Evolutionary conservation across 768 basidiomycete species (phyloP), one percentile per base, ranked within the genome.

Genomic region (Imleria badia): DNA sequence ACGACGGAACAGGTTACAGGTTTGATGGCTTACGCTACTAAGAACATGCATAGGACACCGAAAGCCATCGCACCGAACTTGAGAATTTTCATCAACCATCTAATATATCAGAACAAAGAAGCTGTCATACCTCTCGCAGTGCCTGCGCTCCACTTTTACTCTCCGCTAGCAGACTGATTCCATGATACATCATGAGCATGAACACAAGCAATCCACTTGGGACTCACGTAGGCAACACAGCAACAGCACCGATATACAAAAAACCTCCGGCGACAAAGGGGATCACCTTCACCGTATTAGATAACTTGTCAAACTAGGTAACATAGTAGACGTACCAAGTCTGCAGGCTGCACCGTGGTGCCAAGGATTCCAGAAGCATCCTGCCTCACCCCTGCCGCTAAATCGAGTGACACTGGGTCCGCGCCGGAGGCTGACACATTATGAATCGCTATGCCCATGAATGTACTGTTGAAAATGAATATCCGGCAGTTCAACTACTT

Each of bases 51-150:
- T 66, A 81, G 69, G 61, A 95, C 93, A 30, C 93, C 93, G 70
- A 96, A 81, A 45, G 83, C 83, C 93, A 96, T 95, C 55, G 92
- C 93, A 55, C 79, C 87, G 73, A 95, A 94, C 92, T 95, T 71
- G 50, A 57, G 60, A 70, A 58, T 44, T 52, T 41, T 48, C 48
- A 56, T 69, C 54, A 63, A 56, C 59, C 55, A 62, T 44, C 41
- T 23, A 33, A 54, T 49, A 54, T 58, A 54, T 50, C 60, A 39
- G 36, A 36, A 55, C 47, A 54, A 53, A 42, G 40, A 39, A 56
- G 11, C 13, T 41, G 43, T 9, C 59, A 30, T 56, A 86, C 91
- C 86, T 97, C 94, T 39, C 93, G 89, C 67, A 95, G 69, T n/a
- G 93, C 91, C 72, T 95, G 94, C 67, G 79, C 84, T 48, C 81